Evolutionary conservation across 305 asterid genomes (phyloP).

Genomic region (Fraxinus angustifolia): DNA sequence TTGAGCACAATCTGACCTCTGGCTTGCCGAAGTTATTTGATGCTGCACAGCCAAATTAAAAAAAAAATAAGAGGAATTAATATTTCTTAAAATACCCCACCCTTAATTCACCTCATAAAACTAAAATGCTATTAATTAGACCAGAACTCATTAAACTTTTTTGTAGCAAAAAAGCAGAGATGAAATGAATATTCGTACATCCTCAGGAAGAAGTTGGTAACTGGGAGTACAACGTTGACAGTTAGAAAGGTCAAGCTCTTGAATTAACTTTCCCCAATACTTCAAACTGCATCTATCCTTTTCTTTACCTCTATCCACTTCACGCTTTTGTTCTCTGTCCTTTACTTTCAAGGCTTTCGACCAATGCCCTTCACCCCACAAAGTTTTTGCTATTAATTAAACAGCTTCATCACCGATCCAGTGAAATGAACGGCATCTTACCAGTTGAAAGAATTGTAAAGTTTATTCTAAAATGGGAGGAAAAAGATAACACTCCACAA

Average conservation of each 20-base stretch:
- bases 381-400: slow-evolving; percentile 54
- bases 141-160: background rate
- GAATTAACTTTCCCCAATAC: slow-evolving; percentile 92
- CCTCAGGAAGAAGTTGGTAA: slow-evolving; percentile 95
- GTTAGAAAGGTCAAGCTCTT: slow-evolving; percentile 90
- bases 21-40: slow-evolving; percentile 80
- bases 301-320: slow-evolving; percentile 70
- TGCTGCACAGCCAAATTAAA: slow-evolving; percentile 49
- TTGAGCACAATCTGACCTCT: slow-evolving; percentile 82
- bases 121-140: background rate
- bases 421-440: background rate
- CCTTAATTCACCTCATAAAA: background rate
- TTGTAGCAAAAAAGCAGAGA: background rate
- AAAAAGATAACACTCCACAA: background rate
- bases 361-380: slow-evolving; percentile 77
- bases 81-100: background rate
- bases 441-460: background rate
- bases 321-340: slow-evolving; percentile 75
- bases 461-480: background rate
- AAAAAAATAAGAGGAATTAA: background rate
- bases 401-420: slow-evolving; percentile 22
- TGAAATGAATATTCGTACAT: slow-evolving; percentile 46
- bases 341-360: slow-evolving; percentile 61
- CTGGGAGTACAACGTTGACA: slow-evolving; percentile 91
- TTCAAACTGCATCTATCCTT: slow-evolving; percentile 72